Percentiles rank a stretch among this genome's conserved stretches.
phyloP scores from a whole-genome alignment of 1,284 basidiomycete species.

The Cryptococcus jaspeensis region DNA sequence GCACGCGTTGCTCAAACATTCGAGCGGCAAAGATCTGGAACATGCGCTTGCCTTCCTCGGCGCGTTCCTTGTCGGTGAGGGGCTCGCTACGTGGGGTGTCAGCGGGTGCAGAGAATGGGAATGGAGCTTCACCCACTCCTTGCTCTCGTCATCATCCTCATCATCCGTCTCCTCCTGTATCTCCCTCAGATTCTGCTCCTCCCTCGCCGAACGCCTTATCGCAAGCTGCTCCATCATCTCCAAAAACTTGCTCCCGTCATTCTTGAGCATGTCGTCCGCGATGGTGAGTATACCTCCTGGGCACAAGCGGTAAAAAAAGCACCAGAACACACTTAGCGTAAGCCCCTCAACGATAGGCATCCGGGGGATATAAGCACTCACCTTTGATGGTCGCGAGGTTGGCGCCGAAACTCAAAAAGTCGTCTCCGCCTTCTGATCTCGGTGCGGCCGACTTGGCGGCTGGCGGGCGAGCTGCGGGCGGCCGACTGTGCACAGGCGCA shows the following conservation, averaged over 20 bases:
- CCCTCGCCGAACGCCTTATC: conserved; percentile 86
- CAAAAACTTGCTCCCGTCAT: conserved; percentile 96
- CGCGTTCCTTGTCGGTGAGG: conserved; percentile 70
- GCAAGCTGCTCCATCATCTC: conserved; percentile 99
- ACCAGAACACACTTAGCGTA: conserved; percentile 40
- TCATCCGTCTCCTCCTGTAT: conserved; percentile 64
- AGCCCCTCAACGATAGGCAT: conserved; percentile 18
- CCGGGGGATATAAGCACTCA: conserved; percentile 49
- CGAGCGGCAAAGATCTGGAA: conserved; percentile 99
- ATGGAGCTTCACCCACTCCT: conserved; percentile 48
- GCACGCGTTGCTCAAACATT: conserved; percentile 97
- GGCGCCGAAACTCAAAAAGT: conserved; percentile 74
- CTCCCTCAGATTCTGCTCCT: conserved; percentile 69
- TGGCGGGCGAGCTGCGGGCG: conserved; percentile 46
- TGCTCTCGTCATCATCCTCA: conserved; percentile 58
- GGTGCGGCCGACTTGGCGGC: conserved; percentile 27
- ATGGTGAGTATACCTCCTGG: conserved; percentile 93
- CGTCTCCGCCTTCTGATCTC: conserved; percentile 54
- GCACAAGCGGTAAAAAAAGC: conserved; percentile 48
- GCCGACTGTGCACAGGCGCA: conserved; percentile 36
- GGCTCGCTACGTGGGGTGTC: conserved; percentile 24
- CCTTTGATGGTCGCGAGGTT: conserved; percentile 82
- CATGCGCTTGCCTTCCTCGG: conserved; percentile 98
- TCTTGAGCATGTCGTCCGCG: conserved; percentile 95
- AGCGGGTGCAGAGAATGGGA: conserved; percentile 2